Evolutionary conservation across 768 basidiomycete genomes (phyloP), one percentile per base, ranked within the genome.

Genomic region (Auricularia sp.): DNA sequence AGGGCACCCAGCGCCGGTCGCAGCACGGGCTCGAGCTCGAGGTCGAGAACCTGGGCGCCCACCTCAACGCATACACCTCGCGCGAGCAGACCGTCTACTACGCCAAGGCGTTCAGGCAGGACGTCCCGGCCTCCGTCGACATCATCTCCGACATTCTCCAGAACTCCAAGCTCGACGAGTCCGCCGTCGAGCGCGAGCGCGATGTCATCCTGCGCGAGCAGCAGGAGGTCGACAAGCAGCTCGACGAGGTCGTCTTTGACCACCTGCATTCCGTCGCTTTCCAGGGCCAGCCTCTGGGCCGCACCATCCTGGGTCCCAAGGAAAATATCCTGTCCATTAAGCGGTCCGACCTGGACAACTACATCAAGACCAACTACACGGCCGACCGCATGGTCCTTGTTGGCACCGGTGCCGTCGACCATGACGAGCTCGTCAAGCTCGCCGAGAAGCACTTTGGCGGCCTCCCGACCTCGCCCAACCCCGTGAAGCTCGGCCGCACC

Each of bases 1-100:
- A 95, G 78, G 97, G 97, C 64, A 99, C 96, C 65, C 84, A 84
- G 73, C 84, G 85, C 69, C 88, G 97, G 66, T 83, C 85, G 42
- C 96, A 98, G 76, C 89, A 93, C 69, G 82, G 85, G 18, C 85
- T 99, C 61, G 97, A 98, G 77, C 84, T 98, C 65, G 94, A 98
- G 76, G 96, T 98, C 29, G 97, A 99, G 80, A 95, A 97, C 78
- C 82, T 98, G 65, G 97, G 97, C 69, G 93, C 95, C 18, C 94
- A 98, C 75, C 79, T 99, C 65, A 98, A 98, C 75, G 96, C 97
- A 61, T 98, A 98, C 79, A 99, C 97, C 8, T 97, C 95, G 33
- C 85, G 97, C 67, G 97, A 99, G 79, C 96, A 98, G 78, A 99
- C 97, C 24, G 95, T 98, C 64, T 99, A 98, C 82, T 98, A 98